Percentiles rank a stretch among this genome's conserved stretches.
Evolutionary conservation across 257 asterid species (phyloP).

Genomic region (Pogostemon cablin): DNA sequence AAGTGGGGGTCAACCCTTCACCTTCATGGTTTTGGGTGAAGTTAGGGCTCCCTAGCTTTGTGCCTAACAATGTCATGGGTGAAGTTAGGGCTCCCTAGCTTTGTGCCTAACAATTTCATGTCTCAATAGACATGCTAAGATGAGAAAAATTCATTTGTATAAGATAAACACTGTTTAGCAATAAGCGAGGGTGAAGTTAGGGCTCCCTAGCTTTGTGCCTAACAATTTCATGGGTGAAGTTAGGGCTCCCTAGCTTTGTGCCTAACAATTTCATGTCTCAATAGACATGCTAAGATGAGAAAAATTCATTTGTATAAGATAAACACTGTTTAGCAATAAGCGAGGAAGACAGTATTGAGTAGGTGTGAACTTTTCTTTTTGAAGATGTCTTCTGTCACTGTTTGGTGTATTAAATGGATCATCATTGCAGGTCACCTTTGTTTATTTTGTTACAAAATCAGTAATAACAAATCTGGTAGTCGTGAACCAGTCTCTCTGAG

Average conservation of each 20-base stretch:
- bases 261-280: background rate
- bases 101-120: background rate
- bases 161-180: background rate
- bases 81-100: background rate
- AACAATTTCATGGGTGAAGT: background rate
- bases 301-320: background rate
- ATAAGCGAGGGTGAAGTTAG: background rate
- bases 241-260: background rate
- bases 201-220: background rate
- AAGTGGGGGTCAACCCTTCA: too few relatives aligned
- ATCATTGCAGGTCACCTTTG: background rate
- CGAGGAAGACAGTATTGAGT: background rate
- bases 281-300: background rate
- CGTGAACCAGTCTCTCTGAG: too few relatives aligned
- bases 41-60: background rate
- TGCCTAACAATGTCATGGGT: background rate
- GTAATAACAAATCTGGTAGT: background rate
- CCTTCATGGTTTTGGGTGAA: background rate
- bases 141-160: background rate
- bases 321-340: background rate
- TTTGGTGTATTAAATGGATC: background rate
- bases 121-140: background rate
- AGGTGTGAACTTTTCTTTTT: background rate
- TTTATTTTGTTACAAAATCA: background rate
- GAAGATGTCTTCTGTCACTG: constrained; percentile 1